Base-by-base conservation (phyloP, 139 green algal genomes). In the Penium margaritaceum region DNA sequence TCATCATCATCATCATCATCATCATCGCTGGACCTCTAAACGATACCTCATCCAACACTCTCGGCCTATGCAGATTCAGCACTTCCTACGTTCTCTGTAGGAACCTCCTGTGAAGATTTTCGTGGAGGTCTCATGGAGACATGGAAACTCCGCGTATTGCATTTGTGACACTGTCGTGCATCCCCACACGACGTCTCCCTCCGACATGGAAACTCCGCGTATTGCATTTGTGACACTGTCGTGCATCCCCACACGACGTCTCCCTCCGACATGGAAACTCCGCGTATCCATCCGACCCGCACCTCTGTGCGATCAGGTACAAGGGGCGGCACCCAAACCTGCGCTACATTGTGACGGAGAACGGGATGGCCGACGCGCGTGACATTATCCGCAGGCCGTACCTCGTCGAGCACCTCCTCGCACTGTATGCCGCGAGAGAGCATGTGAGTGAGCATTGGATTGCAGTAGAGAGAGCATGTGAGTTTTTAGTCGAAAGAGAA, bases 91-190 rank as follows among this genome's bases (percentile, higher is more conserved):
- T 21, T 65, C n/a, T 65, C 30, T 6, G 57, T 24, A 65, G 57
- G 24, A 43, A 27, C 58, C 0, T 0, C 34, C 32, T 17, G 17
- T 3, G 17, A 2, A 15, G 19, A 33, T 67, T n/a, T 55, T 27
- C 0, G n/a, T 38, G 35, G 61, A 68, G 61, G 43, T 43, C 61
- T 32, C 47, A 30, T 68, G n/a, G 5, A 63, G 36, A 7, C 35
- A 68, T 0, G 63, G 30, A 14, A 39, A 78, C 7, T 82, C 78
- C 63, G 68, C 75, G 0, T 68, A 82, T 30, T 68, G 75, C 24
- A 61, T 82, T 7, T 82, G 74, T 68, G 54, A 72, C 19, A 27
- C 63, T 14, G 57, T 82, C 17, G 17, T 72, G 27, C 37, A 37
- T 2, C 73, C 66, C 58, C 68, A 78, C 68, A n/a, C n/a, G n/a